phyloP scores from a whole-genome alignment of 306 rosid genomes.

The Nissolia schottii region DNA sequence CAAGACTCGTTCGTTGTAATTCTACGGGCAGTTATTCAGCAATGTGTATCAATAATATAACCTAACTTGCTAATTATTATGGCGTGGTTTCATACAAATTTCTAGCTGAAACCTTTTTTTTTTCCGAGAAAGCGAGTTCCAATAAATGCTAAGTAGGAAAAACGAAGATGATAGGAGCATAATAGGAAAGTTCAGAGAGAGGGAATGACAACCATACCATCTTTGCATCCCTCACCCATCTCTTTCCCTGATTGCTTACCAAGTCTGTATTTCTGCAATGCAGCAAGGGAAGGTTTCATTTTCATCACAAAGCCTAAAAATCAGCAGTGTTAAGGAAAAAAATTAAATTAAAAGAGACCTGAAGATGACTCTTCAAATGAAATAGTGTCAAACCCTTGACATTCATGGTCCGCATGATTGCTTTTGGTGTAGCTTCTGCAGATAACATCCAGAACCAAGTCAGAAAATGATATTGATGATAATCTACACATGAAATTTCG shows the following conservation, averaged over 20 bases:
- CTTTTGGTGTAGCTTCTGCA: constrained; percentile 99
- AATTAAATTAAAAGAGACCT: constrained; percentile 49
- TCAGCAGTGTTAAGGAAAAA: background rate
- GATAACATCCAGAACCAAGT: constrained; percentile 31
- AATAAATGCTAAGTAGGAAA: background rate
- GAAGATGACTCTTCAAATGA: constrained; percentile 98
- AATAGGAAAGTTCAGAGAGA: constrained; percentile 24
- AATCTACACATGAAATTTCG: background rate
- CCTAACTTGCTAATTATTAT: background rate
- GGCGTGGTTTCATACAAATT: background rate
- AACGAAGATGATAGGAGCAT: constrained; percentile 19
- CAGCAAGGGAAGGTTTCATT: constrained; percentile 22
- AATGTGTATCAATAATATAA: constrained; percentile 1
- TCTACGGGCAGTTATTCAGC: background rate
- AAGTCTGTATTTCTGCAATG: constrained; percentile 88
- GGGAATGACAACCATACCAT: constrained; percentile 59
- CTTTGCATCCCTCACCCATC: constrained; percentile 78
- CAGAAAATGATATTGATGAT: constrained; percentile 31
- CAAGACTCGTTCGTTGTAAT: background rate
- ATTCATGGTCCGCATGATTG: constrained; percentile 98
- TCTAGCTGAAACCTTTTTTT: background rate
- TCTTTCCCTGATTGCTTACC: constrained; percentile 99
- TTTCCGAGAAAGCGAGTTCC: background rate
- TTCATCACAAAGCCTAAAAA: constrained; percentile 13
- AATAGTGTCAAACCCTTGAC: constrained; percentile 96